phyloP scores from a whole-genome alignment of 2,329 filamentous ascomycete genomes.

The Raffaelea arxii region DNA sequence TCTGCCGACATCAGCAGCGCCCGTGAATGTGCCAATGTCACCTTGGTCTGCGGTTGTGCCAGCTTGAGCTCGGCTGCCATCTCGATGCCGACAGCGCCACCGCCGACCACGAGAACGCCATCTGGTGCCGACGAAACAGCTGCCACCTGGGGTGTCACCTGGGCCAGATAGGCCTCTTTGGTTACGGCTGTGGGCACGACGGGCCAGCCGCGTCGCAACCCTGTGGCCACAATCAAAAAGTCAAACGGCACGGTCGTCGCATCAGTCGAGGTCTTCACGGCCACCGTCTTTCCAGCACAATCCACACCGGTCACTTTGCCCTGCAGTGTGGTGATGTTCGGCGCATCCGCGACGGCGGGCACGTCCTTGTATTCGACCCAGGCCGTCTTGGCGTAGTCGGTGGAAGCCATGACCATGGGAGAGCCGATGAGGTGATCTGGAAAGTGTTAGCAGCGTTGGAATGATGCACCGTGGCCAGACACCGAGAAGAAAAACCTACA shows the following conservation, averaged over 20 bases:
- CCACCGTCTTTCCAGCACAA: slow-evolving; percentile 46
- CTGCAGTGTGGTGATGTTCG: slow-evolving; percentile 54
- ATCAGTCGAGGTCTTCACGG: slow-evolving; percentile 39
- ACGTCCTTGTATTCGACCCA: slow-evolving; percentile 64
- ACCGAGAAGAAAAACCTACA: slow-evolving; percentile 40
- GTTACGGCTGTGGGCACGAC: slow-evolving; percentile 59
- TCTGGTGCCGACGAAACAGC: slow-evolving; percentile 39
- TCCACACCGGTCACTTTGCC: slow-evolving; percentile 55
- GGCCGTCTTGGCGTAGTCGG: slow-evolving; percentile 52
- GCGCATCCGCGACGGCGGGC: slow-evolving; percentile 47
- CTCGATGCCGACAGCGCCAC: slow-evolving; percentile 69
- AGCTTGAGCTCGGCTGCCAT: slow-evolving; percentile 72
- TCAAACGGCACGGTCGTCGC: slow-evolving; percentile 52
- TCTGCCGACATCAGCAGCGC: slow-evolving; percentile 63
- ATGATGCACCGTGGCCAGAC: background rate
- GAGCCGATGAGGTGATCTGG: slow-evolving; percentile 67
- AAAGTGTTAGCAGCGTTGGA: background rate
- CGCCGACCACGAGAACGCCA: slow-evolving; percentile 64
- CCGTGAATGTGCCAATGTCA: slow-evolving; percentile 69
- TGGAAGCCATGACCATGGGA: slow-evolving; percentile 59
- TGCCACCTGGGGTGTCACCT: slow-evolving; percentile 51
- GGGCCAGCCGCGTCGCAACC: slow-evolving; percentile 60
- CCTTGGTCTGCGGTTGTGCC: slow-evolving; percentile 50
- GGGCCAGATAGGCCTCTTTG: slow-evolving; percentile 52
- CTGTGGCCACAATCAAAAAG: slow-evolving; percentile 64